phyloP scores from a whole-genome alignment of 495 filamentous ascomycete species.

The Saxophila tyrrhenica region DNA sequence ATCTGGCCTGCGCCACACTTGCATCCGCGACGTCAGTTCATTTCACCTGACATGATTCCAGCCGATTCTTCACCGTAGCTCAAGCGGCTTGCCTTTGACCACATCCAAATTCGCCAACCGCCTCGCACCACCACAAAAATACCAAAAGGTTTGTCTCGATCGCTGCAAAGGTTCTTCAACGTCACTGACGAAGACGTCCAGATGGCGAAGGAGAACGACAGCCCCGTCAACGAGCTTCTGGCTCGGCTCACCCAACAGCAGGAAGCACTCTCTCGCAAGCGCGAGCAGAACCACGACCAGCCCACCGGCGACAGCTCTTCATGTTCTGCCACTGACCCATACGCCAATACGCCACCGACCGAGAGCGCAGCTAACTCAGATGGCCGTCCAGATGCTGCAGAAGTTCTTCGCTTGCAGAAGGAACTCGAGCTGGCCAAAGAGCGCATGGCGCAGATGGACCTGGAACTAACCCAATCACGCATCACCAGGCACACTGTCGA shows the following conservation, averaged over 20 bases:
- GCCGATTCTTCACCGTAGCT: conserved; percentile 1
- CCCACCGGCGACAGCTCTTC: conserved; percentile 22
- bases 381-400: conserved; percentile 30
- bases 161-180: neutral
- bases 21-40: neutral
- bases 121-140: conserved; percentile 5
- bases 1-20: neutral
- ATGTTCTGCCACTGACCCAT: conserved; percentile 42
- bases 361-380: conserved; percentile 31
- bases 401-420: conserved; percentile 49
- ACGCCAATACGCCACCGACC: conserved; percentile 34
- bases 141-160: neutral
- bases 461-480: conserved; percentile 71
- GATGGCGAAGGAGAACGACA: conserved; percentile 28
- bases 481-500: conserved; percentile 65
- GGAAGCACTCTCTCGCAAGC: conserved; percentile 42
- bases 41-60: neutral
- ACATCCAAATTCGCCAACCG: conserved; percentile 35
- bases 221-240: conserved; percentile 47
- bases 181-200: neutral
- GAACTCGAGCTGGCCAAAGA: conserved; percentile 70
- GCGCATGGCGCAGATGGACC: conserved; percentile 69
- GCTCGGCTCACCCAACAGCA: conserved; percentile 61
- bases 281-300: conserved; percentile 22
- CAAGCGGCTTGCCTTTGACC: conserved; percentile 17